phyloP scores from a whole-genome alignment of 2,329 filamentous ascomycete species.

The Nemania sp. region DNA sequence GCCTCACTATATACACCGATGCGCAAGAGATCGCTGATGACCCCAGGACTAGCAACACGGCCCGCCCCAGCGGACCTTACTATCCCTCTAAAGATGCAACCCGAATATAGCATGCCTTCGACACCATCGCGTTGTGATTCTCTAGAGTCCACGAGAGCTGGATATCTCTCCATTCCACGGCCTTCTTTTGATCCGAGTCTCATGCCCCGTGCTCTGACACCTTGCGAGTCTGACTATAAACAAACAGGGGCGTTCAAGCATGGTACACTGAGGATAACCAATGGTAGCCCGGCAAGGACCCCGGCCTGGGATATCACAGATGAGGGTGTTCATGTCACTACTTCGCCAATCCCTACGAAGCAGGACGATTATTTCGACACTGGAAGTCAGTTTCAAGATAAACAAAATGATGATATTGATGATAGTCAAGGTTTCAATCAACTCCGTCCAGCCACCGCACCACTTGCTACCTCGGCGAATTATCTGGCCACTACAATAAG shows the following conservation, averaged over 20 bases:
- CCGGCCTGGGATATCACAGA: constrained; percentile 31
- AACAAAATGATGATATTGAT: not conserved
- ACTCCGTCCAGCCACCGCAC: not conserved
- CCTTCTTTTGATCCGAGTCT: constrained; percentile 32
- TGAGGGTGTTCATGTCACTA: constrained; percentile 6
- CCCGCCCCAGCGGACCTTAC: constrained; percentile 20
- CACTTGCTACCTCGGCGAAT: not conserved
- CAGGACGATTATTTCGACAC: constrained; percentile 22
- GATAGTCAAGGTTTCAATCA: not conserved
- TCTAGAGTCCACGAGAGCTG: constrained; percentile 22
- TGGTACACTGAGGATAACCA: constrained; percentile 64
- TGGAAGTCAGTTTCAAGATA: not conserved
- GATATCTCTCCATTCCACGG: constrained; percentile 29
- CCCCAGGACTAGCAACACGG: constrained; percentile 39
- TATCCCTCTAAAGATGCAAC: constrained; percentile 19
- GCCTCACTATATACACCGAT: constrained; percentile 39
- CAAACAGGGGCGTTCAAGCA: constrained; percentile 66
- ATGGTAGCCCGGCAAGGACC: constrained; percentile 59
- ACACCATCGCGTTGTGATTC: constrained; percentile 31
- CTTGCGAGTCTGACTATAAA: constrained; percentile 59
- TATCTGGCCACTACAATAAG: not conserved
- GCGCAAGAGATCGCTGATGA: constrained; percentile 39
- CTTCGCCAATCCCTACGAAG: not conserved
- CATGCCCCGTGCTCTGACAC: constrained; percentile 48
- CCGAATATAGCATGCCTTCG: constrained; percentile 31